These are phyloP conservation scores for Globisporangium perplexum DNA, from an alignment of 352 stramenopile species.

Conservation along the genomic window DNA sequence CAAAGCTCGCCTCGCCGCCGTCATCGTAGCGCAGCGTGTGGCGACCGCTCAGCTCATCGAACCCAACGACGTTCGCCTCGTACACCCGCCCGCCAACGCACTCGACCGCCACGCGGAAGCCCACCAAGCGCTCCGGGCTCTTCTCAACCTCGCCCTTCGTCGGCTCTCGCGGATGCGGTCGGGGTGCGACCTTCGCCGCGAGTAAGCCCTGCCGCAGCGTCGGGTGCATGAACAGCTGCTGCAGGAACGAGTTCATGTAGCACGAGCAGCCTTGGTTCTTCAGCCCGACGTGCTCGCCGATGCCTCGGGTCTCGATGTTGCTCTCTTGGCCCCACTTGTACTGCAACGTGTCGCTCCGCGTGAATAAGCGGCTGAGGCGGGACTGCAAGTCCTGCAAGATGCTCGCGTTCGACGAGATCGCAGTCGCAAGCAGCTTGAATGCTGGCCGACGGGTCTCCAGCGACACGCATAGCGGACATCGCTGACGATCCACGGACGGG, in stretches of 20 bases:
- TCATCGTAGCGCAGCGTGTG: constrained; percentile 88
- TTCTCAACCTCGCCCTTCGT: constrained; percentile 90
- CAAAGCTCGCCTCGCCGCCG: constrained; percentile 79
- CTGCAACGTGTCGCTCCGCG: constrained; percentile 45
- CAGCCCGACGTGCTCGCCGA: constrained; percentile 88
- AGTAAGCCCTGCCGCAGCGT: constrained; percentile 76
- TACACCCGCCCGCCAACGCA: constrained; percentile 92
- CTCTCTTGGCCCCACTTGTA: constrained; percentile 82
- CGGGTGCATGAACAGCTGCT: constrained; percentile 95
- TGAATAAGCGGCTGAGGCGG: constrained; percentile 59
- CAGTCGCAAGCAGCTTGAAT: constrained; percentile 77
- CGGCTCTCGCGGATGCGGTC: constrained; percentile 50
- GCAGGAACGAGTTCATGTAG: constrained; percentile 99
- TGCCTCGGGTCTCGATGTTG: constrained; percentile 75
- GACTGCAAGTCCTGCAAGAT: constrained; percentile 60
- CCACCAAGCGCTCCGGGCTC: constrained; percentile 55
- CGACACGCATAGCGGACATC: constrained; percentile 69
- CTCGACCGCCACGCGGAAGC: constrained; percentile 88
- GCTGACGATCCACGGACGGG: constrained; percentile 51
- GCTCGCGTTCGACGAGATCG: constrained; percentile 57
- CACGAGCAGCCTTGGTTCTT: constrained; percentile 99
- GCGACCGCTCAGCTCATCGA: constrained; percentile 67
- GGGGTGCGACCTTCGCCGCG: constrained; percentile 55
- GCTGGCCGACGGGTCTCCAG: constrained; percentile 70
- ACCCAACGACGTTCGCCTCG: constrained; percentile 89